Evolutionary conservation across 306 rosid genomes (phyloP).

Genomic region (Rosa lucieae): DNA sequence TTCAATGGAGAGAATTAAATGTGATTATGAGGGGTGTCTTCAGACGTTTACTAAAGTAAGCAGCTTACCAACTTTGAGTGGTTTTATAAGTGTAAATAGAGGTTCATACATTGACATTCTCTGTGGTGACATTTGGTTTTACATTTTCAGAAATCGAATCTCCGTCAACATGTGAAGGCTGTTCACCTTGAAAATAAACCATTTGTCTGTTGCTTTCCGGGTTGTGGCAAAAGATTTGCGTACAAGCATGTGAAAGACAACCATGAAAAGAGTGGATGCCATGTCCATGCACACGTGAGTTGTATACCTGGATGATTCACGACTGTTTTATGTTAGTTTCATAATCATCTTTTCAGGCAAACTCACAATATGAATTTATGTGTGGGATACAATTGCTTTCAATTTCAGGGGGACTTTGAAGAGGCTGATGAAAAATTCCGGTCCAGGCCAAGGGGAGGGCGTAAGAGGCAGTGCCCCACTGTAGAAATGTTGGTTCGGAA

Average conservation of each 20-base stretch:
- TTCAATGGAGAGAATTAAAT: slow-evolving; percentile 39
- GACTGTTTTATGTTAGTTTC: not conserved
- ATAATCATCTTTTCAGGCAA: not conserved
- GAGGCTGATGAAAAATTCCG: slow-evolving; percentile 64
- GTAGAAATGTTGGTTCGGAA: slow-evolving; percentile 71
- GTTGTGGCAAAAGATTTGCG: slow-evolving; percentile 79
- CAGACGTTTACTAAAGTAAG: slow-evolving; percentile 64
- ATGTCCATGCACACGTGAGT: slow-evolving; percentile 60
- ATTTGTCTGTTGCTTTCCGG: slow-evolving; percentile 57
- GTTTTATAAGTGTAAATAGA: too few species aligned
- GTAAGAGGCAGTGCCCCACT: slow-evolving; percentile 62
- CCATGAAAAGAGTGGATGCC: slow-evolving; percentile 58
- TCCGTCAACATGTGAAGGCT: slow-evolving; percentile 60
- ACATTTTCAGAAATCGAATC: slow-evolving; percentile 63
- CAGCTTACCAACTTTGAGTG: not conserved
- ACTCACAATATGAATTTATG: not conserved
- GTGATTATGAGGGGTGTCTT: slow-evolving; percentile 50
- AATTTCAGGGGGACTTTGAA: slow-evolving; percentile 73
- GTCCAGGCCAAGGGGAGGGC: slow-evolving; percentile 76
- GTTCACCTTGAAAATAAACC: slow-evolving; percentile 61
- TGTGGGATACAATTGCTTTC: not conserved
- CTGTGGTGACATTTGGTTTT: not conserved
- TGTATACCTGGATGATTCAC: not conserved
- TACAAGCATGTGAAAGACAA: slow-evolving; percentile 89
- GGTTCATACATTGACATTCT: not conserved